Evolutionary conservation across 805 yeast genomes (phyloP).

Genomic region (Kazachstania martiniae): DNA sequence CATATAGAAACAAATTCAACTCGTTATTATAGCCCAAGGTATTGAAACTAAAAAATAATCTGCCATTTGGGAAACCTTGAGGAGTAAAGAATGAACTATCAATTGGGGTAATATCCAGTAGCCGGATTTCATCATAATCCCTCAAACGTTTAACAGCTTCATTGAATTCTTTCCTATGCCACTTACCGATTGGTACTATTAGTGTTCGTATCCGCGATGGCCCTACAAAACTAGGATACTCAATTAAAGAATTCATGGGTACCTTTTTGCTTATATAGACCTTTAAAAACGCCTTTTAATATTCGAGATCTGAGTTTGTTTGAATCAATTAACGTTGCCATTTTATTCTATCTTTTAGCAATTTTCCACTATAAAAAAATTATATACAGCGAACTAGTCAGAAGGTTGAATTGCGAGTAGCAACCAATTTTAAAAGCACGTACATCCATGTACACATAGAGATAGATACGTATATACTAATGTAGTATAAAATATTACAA

Average conservation of each 20-base stretch:
- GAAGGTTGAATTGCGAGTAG: too few relatives aligned
- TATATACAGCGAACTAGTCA: too few relatives aligned
- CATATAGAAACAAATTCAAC: constrained; percentile 62
- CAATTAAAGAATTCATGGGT: constrained; percentile 8
- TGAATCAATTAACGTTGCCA: too few relatives aligned
- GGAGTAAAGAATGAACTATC: constrained; percentile 61
- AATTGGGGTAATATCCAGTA: constrained; percentile 66
- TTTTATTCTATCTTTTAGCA: too few relatives aligned
- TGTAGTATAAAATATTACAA: too few relatives aligned
- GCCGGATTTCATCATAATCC: constrained; percentile 49
- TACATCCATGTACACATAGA: too few relatives aligned
- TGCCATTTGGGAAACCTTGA: constrained; percentile 72
- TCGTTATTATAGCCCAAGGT: constrained; percentile 33
- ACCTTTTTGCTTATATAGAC: background rate
- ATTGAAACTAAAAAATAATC: constrained; percentile 49
- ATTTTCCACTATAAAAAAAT: too few relatives aligned
- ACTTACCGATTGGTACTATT: constrained; percentile 53
- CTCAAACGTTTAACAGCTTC: constrained; percentile 35
- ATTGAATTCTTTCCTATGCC: constrained; percentile 31
- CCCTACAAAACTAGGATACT: constrained; percentile 31
- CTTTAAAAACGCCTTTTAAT: too few relatives aligned
- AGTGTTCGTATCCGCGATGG: constrained; percentile 60
- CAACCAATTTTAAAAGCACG: too few relatives aligned
- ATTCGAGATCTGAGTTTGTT: too few relatives aligned
- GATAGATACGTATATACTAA: too few relatives aligned